These are phyloP conservation scores for Draba incana DNA, from an alignment of 345 rosid genomes.

Conservation along the genomic window DNA sequence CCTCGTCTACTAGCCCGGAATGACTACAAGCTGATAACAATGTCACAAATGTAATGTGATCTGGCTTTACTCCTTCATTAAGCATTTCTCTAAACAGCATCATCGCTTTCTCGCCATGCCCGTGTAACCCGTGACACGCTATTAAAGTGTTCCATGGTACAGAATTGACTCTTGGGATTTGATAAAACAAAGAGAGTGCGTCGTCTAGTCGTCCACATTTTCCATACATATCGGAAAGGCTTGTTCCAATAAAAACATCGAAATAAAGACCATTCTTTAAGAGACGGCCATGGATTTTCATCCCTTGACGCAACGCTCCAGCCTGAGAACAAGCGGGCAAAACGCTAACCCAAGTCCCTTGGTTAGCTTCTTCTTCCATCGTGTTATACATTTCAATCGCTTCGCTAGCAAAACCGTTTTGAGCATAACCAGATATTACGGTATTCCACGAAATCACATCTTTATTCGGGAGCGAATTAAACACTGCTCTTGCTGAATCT, in stretches of 20 bases:
- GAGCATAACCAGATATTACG: slow-evolving; percentile 55
- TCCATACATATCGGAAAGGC: slow-evolving; percentile 65
- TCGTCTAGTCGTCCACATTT: slow-evolving; percentile 61
- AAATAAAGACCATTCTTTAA: slow-evolving; percentile 45
- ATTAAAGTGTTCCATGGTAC: slow-evolving; percentile 67
- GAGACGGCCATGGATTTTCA: slow-evolving; percentile 52
- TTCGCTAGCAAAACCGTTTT: slow-evolving; percentile 67
- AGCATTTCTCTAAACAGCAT: slow-evolving; percentile 55
- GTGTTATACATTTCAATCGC: slow-evolving; percentile 49
- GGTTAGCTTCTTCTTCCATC: slow-evolving; percentile 53
- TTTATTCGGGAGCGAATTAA: slow-evolving; percentile 48
- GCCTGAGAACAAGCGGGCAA: slow-evolving; percentile 58
- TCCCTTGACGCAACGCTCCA: slow-evolving; percentile 63
- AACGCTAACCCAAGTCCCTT: slow-evolving; percentile 66
- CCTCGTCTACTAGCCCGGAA: slow-evolving; percentile 59
- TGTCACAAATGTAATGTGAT: slow-evolving; percentile 61
- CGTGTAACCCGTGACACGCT: slow-evolving; percentile 58
- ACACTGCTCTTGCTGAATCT: slow-evolving; percentile 49
- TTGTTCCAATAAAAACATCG: slow-evolving; percentile 56
- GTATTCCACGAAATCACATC: slow-evolving; percentile 64
- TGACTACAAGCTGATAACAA: slow-evolving; percentile 66
- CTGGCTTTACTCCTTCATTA: slow-evolving; percentile 53
- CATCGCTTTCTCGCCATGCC: slow-evolving; percentile 55
- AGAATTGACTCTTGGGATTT: slow-evolving; percentile 48
- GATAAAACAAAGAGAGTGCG: slow-evolving; percentile 50